Evolutionary conservation across 2,329 filamentous ascomycete species (phyloP), one percentile per base, ranked within the genome.

Genomic region (Ophiosphaerella herpotricha): DNA sequence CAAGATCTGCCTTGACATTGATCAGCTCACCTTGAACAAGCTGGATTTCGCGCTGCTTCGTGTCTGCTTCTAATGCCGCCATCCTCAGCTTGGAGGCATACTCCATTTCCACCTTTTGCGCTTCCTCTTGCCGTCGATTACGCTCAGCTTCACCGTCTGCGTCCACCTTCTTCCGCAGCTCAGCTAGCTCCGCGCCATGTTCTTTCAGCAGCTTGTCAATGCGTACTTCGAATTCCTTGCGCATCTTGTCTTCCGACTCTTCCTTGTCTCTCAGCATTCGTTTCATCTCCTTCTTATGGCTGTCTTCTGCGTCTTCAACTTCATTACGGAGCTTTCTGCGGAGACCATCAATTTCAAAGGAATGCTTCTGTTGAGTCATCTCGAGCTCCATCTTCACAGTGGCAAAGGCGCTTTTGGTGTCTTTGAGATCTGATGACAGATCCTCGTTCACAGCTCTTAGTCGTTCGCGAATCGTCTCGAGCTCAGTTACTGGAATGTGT

Each of bases 351-450:
- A 79, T 67, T 49, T 80, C 77, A 40, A 79, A 80, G 42, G 80
- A 76, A 38, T 81, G 76, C 36, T 77, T 77, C 51, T 82, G 76
- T 51, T 78, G 74, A 11, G 79, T 76, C 53, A 83, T 79, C 33
- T 83, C 80, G 16, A 82, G 69, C 21, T 77, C 76, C 41, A 75
- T 68, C 47, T 80, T 82, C 2, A 79, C 73, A 0, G 75, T 72
- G 18, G 72, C 68, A 58, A 82, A 75, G 54, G 76, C 84, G 57
- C 74, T 80, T 66, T 77, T 85, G 42, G 80, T 75, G 2, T 81
- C 79, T 48, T 89, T 85, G 50, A 95, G 74, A 52, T 96, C 88
- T n/a, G 79, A 78, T 40, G 87, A 83, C 5, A 93, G 69, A 7
- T 73, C 74, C 14, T 79, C 73, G 54, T 85, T 85, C 50, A 72